Base-by-base conservation (phyloP, 164 flowering plant genomes). In the Magnolia changhungtana region DNA sequence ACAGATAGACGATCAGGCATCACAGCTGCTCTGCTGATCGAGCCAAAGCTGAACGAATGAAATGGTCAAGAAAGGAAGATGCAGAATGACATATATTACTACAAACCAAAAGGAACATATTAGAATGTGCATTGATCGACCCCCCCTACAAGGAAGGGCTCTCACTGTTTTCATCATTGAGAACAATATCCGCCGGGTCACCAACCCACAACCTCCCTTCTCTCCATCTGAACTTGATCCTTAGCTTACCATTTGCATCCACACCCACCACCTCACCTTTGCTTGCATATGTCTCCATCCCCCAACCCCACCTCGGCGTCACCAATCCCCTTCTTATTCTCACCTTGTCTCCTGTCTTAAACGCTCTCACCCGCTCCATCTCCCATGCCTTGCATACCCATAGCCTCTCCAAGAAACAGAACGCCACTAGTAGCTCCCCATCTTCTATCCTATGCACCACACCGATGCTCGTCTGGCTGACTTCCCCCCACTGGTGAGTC, bases 201-300 rank as follows among this genome's bases (percentile, higher is more conserved):
- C 98, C 99, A 51, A 90, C 80, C 99, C 99, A 96, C 0, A 90
- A 88, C 76, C 85, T 87, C 49, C 97, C 96, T 81, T 92, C 98
- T 75, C 99, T 85, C 98, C 98, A 96, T 31, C 87, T 88, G 70
- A 96, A 96, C 84, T 81, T 91, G 24, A 96, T 92, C 81, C 98
- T 84, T 37, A 96, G 79, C 82, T 92, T 94, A 69, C 98, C 99
- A 77, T 94, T 96, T 24, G 98, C 99, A 80, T 96, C 98, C 4
- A 96, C 99, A 1, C 98, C 97, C 5, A 90, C 95, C 8, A 94
- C 90, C 73, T 87, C 76, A 4, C 99, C 99, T 67, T 81, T 92
- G 82, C 98, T 96, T 0, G 97, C 92, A 77, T 90, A 90, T 1
- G 99, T 96, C 84, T 94, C 99, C 99, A 96, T 96, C 31, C 99